These are phyloP conservation scores for Monascus ruber DNA, from an alignment of 2,329 filamentous ascomycete species.

Conservation along the genomic window DNA sequence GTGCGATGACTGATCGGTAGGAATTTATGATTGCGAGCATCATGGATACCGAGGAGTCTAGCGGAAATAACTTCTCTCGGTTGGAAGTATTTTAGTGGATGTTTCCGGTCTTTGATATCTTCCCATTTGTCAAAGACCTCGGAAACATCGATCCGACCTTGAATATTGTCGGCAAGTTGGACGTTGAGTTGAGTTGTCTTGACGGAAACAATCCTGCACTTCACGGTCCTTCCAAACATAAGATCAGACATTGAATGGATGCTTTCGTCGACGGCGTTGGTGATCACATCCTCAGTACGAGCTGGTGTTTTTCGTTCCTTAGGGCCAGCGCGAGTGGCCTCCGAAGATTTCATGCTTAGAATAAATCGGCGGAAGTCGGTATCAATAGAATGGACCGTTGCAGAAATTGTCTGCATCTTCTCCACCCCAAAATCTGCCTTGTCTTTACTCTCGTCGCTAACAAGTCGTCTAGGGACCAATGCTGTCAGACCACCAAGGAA, in stretches of 20 bases:
- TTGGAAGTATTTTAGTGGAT: conserved; percentile 64
- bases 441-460: conserved; percentile 57
- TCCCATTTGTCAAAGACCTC: conserved; percentile 84
- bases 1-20: conserved; percentile 80
- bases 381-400: conserved; percentile 63
- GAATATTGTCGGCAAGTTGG: conserved; percentile 70
- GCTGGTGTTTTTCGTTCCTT: conserved; percentile 28
- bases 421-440: conserved; percentile 68
- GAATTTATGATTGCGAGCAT: conserved; percentile 82
- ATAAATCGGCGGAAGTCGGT: conserved; percentile 57
- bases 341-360: conserved; percentile 44
- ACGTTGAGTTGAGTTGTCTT: conserved; percentile 92
- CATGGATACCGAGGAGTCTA: conserved; percentile 74
- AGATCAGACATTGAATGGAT: conserved; percentile 61
- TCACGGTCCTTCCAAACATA: conserved; percentile 58
- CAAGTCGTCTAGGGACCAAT: conserved; percentile 65
- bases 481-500: conserved; percentile 69
- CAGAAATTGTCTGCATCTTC: conserved; percentile 62
- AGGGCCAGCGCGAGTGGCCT: conserved; percentile 40
- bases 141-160: conserved; percentile 87
- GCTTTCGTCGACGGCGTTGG: conserved; percentile 54
- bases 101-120: conserved; percentile 70
- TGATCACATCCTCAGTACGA: conserved; percentile 24
- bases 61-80: conserved; percentile 60
- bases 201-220: conserved; percentile 68